Conservation (phyloP, 78 protist genomes). For the Capsaspora owczarzaki region DNA sequence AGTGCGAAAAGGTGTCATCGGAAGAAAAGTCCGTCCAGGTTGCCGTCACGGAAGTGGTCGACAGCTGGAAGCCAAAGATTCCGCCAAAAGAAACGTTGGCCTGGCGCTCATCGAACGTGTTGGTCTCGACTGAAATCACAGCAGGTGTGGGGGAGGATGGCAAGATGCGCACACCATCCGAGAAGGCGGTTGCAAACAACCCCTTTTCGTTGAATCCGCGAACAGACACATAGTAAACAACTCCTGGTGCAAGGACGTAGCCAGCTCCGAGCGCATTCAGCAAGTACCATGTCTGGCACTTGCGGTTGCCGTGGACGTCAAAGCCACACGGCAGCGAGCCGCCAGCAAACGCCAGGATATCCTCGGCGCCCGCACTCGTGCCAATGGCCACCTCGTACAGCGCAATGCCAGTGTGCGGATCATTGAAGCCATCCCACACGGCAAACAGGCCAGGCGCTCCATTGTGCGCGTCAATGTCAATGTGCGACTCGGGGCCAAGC, state of each 20-base stretch:
- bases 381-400: neutral
- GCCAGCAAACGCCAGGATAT: neutral
- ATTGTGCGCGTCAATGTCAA: neutral
- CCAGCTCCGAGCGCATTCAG: no score
- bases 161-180: neutral
- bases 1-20: neutral
- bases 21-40: neutral
- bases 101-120: no score
- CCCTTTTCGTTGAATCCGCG: neutral
- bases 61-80: neutral
- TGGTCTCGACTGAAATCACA: no score
- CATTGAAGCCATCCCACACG: neutral
- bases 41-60: neutral
- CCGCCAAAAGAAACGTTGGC: no score
- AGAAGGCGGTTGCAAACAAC: neutral
- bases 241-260: no score
- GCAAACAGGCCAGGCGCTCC: neutral
- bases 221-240: neutral
- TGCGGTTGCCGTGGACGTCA: neutral
- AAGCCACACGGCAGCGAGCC: no score
- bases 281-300: no score
- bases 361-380: neutral
- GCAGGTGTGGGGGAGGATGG: no score
- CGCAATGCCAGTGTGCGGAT: neutral
- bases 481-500: neutral